Evolutionary conservation across 805 yeast species (phyloP).

Genomic region (Clavispora vitiphila): DNA sequence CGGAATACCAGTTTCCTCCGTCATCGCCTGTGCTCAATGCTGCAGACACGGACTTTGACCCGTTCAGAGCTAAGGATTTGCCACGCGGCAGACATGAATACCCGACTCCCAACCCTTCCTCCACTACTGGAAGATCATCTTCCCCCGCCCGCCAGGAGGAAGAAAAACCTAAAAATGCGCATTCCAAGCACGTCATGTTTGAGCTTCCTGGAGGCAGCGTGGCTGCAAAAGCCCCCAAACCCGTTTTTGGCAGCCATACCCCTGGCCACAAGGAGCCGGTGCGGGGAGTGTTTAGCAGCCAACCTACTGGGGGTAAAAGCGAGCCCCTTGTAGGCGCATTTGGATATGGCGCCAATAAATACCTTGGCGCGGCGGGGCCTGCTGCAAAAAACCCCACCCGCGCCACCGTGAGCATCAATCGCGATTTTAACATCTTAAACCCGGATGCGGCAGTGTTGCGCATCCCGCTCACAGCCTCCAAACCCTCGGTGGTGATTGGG

Average conservation of each 20-base stretch:
- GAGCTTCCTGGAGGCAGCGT: background rate
- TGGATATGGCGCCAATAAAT: background rate
- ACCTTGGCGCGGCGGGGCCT: background rate
- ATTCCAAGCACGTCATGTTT: background rate
- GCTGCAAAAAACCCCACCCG: conserved; percentile 1
- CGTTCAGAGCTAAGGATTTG: conserved; percentile 5
- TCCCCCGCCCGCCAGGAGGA: conserved; percentile 28
- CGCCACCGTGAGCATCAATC: conserved; percentile 19
- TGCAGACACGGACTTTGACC: conserved; percentile 16
- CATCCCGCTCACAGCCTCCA: conserved; percentile 37
- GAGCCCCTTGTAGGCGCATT: background rate
- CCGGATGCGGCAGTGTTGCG: conserved; percentile 28
- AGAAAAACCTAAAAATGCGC: conserved; percentile 1
- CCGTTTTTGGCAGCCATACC: background rate
- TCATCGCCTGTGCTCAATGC: conserved; percentile 43
- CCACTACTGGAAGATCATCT: conserved; percentile 37
- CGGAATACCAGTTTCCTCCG: conserved; percentile 43
- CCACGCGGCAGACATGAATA: conserved; percentile 31
- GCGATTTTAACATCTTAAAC: conserved; percentile 31
- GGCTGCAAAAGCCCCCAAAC: background rate
- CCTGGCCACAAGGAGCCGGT: background rate
- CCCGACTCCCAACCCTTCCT: conserved; percentile 73
- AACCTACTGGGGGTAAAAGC: background rate
- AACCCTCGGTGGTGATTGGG: conserved; percentile 47
- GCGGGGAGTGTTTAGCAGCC: background rate